A percentile compares a stretch with the other conserved stretches of the same genome.
Conservation (phyloP, 2,329 filamentous ascomycete species). For the Fusarium papillatum region DNA sequence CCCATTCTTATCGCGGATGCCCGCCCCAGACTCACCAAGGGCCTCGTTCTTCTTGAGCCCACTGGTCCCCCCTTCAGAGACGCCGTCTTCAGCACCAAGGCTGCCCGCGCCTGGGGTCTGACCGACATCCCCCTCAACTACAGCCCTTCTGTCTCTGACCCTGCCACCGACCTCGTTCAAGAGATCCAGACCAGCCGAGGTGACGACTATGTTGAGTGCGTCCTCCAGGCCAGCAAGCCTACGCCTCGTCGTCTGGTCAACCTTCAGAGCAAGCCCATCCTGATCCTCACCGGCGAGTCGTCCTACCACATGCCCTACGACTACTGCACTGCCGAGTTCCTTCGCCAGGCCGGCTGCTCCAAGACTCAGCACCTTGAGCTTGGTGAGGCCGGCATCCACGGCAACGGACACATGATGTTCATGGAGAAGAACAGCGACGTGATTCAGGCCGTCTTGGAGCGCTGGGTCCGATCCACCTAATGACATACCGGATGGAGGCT, state of each 20-base stretch:
- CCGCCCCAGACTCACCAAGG: slow-evolving; percentile 55
- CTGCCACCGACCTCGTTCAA: slow-evolving; percentile 29
- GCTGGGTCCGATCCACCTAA: slow-evolving; percentile 24
- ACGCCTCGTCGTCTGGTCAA: slow-evolving; percentile 45
- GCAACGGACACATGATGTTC: slow-evolving; percentile 43
- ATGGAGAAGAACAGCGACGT: slow-evolving; percentile 42
- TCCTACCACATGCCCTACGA: slow-evolving; percentile 40
- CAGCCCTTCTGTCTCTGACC: slow-evolving; percentile 50
- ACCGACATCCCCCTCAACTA: slow-evolving; percentile 65
- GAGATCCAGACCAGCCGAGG: slow-evolving; percentile 12
- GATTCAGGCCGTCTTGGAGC: slow-evolving; percentile 28
- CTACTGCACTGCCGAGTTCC: slow-evolving; percentile 38
- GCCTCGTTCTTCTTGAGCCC: slow-evolving; percentile 60
- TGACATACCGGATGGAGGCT: not conserved
- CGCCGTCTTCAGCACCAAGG: slow-evolving; percentile 50
- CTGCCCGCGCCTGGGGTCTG: slow-evolving; percentile 58
- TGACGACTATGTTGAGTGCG: slow-evolving; percentile 26
- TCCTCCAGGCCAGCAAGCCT: slow-evolving; percentile 31
- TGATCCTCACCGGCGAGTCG: slow-evolving; percentile 32
- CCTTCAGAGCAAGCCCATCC: slow-evolving; percentile 48
- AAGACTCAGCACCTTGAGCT: slow-evolving; percentile 38
- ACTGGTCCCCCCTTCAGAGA: slow-evolving; percentile 62
- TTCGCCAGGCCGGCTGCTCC: slow-evolving; percentile 37
- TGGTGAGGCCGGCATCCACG: slow-evolving; percentile 32
- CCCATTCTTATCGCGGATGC: slow-evolving; percentile 46